Evolutionary conservation across 2,329 filamentous ascomycete genomes (phyloP).

Genomic region (Leptographium flavum): DNA sequence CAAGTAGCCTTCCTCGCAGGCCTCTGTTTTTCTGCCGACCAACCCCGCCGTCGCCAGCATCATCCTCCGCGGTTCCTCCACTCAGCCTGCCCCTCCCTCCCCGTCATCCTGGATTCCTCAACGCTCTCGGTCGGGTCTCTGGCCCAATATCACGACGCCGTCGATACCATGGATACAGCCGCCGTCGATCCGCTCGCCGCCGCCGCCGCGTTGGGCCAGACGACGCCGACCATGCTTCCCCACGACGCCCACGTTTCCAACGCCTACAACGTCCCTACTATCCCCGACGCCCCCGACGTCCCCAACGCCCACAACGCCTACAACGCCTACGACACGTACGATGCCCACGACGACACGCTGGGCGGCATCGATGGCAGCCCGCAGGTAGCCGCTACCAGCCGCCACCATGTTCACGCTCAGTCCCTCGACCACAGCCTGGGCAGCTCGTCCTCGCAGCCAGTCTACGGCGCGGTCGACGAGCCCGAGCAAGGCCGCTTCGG

Average conservation of each 20-base stretch:
- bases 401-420: slow-evolving; percentile 29
- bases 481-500: slow-evolving; percentile 6
- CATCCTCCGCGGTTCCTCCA: not conserved
- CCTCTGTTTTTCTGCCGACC: too few species aligned
- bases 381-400: slow-evolving; percentile 20
- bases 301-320: too few species aligned
- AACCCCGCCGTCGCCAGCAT: not conserved
- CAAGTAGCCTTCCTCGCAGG: too few species aligned
- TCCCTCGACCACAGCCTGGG: slow-evolving; percentile 34
- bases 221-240: too few species aligned
- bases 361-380: slow-evolving; percentile 34
- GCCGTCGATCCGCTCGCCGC: slow-evolving; percentile 19
- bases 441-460: slow-evolving; percentile 22
- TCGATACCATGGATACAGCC: slow-evolving; percentile 38
- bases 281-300: too few species aligned
- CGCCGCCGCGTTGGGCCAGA: not conserved
- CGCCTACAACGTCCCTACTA: too few species aligned
- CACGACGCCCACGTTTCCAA: too few species aligned
- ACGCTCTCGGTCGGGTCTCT: slow-evolving; percentile 32
- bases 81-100: not conserved
- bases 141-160: slow-evolving; percentile 37
- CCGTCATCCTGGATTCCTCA: slow-evolving; percentile 33
- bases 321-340: slow-evolving; percentile 16
- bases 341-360: slow-evolving; percentile 33
- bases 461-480: slow-evolving; percentile 18